A percentile compares a stretch with the other conserved stretches of the same genome.
Conservation (phyloP, 108 stramenopile species). For the Cyclotella sp. region DNA sequence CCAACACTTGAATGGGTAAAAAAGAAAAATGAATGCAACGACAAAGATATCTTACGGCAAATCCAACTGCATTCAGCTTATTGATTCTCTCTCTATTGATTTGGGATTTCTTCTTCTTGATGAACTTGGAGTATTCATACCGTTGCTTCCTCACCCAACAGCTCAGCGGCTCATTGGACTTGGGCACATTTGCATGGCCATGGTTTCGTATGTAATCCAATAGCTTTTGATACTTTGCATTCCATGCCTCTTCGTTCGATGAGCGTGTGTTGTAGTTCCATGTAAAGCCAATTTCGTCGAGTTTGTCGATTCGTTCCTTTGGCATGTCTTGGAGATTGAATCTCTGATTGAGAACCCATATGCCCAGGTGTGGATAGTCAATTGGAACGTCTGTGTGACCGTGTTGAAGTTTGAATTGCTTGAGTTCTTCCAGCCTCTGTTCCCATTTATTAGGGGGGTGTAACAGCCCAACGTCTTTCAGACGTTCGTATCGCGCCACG, state of each 20-base stretch:
- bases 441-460: constrained; percentile 24
- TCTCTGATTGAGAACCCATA: constrained; percentile 38
- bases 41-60: not conserved
- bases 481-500: not conserved
- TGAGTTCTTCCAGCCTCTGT: constrained; percentile 34
- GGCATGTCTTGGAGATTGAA: constrained; percentile 34
- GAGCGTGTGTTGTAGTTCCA: constrained; percentile 30
- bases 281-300: constrained; percentile 35
- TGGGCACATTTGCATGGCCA: constrained; percentile 21
- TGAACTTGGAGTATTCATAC: constrained; percentile 20
- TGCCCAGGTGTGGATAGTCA: constrained; percentile 28
- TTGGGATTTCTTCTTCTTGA: constrained; percentile 6
- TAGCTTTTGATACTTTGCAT: constrained; percentile 1
- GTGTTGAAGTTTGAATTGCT: constrained; percentile 29
- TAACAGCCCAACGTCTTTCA: not conserved
- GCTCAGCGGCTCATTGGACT: constrained; percentile 1
- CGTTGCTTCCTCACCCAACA: constrained; percentile 16
- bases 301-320: constrained; percentile 23
- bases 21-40: too few relatives aligned
- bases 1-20: too few relatives aligned
- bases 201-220: not conserved
- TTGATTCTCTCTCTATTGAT: not conserved
- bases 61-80: constrained; percentile 13
- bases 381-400: constrained; percentile 39
- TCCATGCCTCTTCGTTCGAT: constrained; percentile 3